Evolutionary conservation across 768 basidiomycete species (phyloP).

Genomic region (Tulasnella sp.): DNA sequence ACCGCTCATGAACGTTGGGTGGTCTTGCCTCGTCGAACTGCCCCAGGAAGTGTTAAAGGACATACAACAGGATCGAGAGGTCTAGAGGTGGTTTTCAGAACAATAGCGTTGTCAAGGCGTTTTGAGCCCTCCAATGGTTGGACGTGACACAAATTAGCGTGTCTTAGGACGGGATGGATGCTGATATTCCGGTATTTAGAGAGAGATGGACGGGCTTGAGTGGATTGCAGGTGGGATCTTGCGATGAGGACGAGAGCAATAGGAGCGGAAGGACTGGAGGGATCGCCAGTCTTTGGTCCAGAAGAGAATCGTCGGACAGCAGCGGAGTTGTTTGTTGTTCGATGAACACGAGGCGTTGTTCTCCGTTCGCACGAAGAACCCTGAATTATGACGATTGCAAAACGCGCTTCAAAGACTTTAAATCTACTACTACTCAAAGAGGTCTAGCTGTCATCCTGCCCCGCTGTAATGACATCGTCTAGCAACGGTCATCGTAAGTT

Average conservation of each 20-base stretch:
- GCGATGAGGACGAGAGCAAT: background rate
- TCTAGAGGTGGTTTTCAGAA: background rate
- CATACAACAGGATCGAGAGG: background rate
- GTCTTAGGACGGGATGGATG: background rate
- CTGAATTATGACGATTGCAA: background rate
- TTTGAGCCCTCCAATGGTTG: background rate
- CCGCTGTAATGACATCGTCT: slow-evolving; percentile 73
- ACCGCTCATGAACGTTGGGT: slow-evolving; percentile 10
- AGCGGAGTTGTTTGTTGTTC: slow-evolving; percentile 1
- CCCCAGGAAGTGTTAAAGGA: slow-evolving; percentile 12
- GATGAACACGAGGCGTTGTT: background rate
- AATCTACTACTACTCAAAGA: background rate
- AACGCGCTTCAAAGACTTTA: background rate
- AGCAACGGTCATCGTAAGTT: background rate
- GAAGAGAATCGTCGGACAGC: background rate
- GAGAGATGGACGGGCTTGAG: background rate
- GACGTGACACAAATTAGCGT: background rate
- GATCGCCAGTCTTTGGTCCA: slow-evolving; percentile 1
- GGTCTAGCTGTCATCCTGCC: slow-evolving; percentile 49
- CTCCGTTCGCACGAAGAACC: background rate
- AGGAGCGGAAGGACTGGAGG: background rate
- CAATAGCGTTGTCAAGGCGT: background rate
- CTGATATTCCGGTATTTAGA: background rate
- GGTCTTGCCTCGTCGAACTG: slow-evolving; percentile 11
- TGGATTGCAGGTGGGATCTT: background rate